A percentile compares a stretch with the other conserved stretches of the same genome.
phyloP scores from a whole-genome alignment of 139 green algal genomes.

The Chlamydomonas sphaeroides region DNA sequence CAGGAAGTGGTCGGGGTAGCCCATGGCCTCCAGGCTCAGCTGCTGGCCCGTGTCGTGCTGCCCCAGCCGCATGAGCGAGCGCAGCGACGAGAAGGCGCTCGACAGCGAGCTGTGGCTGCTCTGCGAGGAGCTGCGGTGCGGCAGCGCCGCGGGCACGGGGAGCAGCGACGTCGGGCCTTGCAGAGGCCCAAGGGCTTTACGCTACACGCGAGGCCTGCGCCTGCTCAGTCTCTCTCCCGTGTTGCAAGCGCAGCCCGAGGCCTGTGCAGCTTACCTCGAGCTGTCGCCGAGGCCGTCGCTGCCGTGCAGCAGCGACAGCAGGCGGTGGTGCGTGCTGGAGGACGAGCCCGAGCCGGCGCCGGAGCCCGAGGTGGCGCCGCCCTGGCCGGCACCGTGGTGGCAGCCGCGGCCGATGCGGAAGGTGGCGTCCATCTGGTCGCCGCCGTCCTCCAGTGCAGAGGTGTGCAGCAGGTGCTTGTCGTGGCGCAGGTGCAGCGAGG shows the following conservation, averaged over 20 bases:
- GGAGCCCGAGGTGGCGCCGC: not conserved
- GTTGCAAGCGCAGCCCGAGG: no score
- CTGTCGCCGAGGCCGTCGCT: no score
- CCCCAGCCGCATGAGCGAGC: slow-evolving; percentile 32
- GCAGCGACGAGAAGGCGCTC: slow-evolving; percentile 8
- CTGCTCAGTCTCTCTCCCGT: no score
- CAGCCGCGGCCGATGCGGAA: slow-evolving; percentile 28
- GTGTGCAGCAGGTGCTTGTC: slow-evolving; percentile 20
- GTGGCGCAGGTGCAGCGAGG: slow-evolving; percentile 18
- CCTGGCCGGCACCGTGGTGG: slow-evolving; percentile 2
- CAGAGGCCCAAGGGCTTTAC: no score
- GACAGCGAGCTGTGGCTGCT: slow-evolving; percentile 3
- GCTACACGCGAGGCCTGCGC: no score
- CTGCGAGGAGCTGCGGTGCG: not conserved
- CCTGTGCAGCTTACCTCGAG: no score
- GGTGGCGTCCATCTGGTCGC: slow-evolving; percentile 39
- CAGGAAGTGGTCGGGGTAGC: slow-evolving; percentile 41
- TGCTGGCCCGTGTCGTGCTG: slow-evolving; percentile 26
- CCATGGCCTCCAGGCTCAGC: slow-evolving; percentile 43
- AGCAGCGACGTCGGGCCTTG: no score
- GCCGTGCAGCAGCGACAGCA: slow-evolving; percentile 36
- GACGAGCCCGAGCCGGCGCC: not conserved
- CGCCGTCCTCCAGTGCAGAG: slow-evolving; percentile 32
- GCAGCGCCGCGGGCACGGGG: no score
- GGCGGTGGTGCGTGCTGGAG: slow-evolving; percentile 16